Evolutionary conservation across 176 grass and related monocot genomes (phyloP).

Genomic region (Lolium multiflorum): DNA sequence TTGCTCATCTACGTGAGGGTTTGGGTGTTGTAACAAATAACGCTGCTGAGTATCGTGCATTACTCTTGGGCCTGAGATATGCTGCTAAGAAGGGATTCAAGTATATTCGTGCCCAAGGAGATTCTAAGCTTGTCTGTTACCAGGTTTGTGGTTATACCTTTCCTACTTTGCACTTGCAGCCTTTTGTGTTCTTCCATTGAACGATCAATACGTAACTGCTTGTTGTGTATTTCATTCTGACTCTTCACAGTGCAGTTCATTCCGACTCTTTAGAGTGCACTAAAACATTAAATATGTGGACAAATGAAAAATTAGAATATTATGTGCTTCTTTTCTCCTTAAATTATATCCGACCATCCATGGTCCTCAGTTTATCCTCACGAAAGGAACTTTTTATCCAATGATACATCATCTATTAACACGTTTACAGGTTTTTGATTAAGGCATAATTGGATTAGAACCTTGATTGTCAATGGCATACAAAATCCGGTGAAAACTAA

Average conservation of each 20-base stretch:
- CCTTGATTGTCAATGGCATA: constrained; percentile 30
- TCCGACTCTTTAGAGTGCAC: constrained; percentile 12
- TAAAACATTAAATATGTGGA: not conserved
- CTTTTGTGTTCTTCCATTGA: constrained; percentile 22
- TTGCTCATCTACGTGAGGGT: constrained; percentile 83
- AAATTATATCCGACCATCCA: not conserved
- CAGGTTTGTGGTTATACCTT: constrained; percentile 53
- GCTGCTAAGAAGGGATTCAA: constrained; percentile 85
- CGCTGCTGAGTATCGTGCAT: constrained; percentile 89
- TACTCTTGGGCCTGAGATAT: constrained; percentile 87
- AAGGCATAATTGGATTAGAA: constrained; percentile 7
- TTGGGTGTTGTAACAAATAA: constrained; percentile 80
- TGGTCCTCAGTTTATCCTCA: not conserved
- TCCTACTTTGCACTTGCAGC: constrained; percentile 7
- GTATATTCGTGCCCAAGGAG: constrained; percentile 71
- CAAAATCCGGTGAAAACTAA: not conserved
- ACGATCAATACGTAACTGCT: not conserved
- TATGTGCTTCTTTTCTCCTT: not conserved
- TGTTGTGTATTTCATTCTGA: not conserved
- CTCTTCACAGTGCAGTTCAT: not conserved
- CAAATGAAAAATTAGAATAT: not conserved
- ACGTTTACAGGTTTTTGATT: not conserved
- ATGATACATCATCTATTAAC: not conserved
- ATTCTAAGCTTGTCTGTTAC: constrained; percentile 85
- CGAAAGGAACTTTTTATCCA: not conserved